Evolutionary conservation across 805 yeast genomes (phyloP), one percentile per base, ranked within the genome.

Genomic region (Ogataea neopini): DNA sequence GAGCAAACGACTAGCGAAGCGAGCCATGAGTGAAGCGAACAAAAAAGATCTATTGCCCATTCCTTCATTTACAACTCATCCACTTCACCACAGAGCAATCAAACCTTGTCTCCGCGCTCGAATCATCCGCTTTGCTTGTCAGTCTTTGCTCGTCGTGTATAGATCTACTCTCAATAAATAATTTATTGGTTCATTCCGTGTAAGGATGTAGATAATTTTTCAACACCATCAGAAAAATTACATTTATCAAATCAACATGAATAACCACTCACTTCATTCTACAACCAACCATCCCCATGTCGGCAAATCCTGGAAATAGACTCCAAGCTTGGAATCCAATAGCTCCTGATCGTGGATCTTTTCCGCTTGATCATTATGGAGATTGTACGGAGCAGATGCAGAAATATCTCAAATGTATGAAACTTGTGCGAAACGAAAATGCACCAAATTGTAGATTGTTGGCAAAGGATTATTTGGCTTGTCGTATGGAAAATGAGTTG

Each of bases 331-430:
- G 85, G 73, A 73, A 81, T 11, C 96, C 97, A 8, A 85, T 92
- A 0, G 96, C 99, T 18, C 99, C 99, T 2, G 96, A 92, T 55
- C 73, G 97, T 56, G 99, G 99, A 0, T 88, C 98, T 0, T 92
- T 92, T 67, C 99, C 98, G 0, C 71, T 92, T 38, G 99, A 92
- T 61, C 99, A 92, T 61, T 72, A 68, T 50, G 84, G 84, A 6
- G 98, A 94, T 54, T 92, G 98, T 62, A 80, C 82, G 18, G 73
- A 74, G 18, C 78, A 81, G 48, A 94, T 91, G 94, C 63, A 75
- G 37, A 79, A 78, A 40, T 92, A 92, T 63, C 70, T 92, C 52
- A 70, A 80, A 40, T 92, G 99, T 68, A 70, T 92, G 67, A 84
- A 86, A 61, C 70, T 81, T 26, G 88, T 90, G 13, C 76, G 76